Conservation (phyloP, 2,329 filamentous ascomycete genomes). For the Cladosporium sphaerospermum region DNA sequence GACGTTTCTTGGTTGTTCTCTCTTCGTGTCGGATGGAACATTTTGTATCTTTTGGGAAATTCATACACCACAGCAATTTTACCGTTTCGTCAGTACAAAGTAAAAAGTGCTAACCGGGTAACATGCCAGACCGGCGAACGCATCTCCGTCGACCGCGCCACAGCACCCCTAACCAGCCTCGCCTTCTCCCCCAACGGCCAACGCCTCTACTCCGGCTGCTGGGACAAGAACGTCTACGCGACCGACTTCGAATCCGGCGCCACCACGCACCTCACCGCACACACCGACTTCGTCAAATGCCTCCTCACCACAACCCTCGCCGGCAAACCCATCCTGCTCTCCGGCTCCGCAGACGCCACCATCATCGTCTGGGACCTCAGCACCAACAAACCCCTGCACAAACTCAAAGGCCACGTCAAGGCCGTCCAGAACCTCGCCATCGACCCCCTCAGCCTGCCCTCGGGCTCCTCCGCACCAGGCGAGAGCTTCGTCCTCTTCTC, state of each 20-base stretch:
- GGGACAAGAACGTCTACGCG: conserved; percentile 89
- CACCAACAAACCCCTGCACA: conserved; percentile 63
- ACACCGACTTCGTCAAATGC: conserved; percentile 87
- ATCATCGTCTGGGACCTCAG: conserved; percentile 71
- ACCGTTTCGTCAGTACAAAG: background rate
- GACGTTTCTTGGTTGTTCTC: conserved; percentile 9
- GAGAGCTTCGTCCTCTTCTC: conserved; percentile 58
- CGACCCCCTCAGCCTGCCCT: conserved; percentile 56
- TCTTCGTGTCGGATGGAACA: conserved; percentile 16
- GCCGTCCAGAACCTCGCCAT: conserved; percentile 74
- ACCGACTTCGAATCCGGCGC: conserved; percentile 54
- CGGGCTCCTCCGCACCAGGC: conserved; percentile 28
- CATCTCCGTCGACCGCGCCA: conserved; percentile 56
- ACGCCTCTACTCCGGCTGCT: conserved; percentile 78
- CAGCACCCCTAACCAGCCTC: conserved; percentile 72
- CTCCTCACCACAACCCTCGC: conserved; percentile 58
- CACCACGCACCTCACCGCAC: conserved; percentile 44
- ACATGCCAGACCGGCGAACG: conserved; percentile 6
- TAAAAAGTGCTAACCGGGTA: background rate
- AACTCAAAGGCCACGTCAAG: conserved; percentile 69
- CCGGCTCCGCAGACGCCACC: conserved; percentile 41
- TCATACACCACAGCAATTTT: conserved; percentile 30
- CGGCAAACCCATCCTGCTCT: conserved; percentile 50
- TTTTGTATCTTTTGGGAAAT: conserved; percentile 39
- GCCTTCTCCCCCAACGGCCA: conserved; percentile 49